Conservation (phyloP, 371 early-diverging fungal genomes). For the Zopfochytrium polystomum region DNA sequence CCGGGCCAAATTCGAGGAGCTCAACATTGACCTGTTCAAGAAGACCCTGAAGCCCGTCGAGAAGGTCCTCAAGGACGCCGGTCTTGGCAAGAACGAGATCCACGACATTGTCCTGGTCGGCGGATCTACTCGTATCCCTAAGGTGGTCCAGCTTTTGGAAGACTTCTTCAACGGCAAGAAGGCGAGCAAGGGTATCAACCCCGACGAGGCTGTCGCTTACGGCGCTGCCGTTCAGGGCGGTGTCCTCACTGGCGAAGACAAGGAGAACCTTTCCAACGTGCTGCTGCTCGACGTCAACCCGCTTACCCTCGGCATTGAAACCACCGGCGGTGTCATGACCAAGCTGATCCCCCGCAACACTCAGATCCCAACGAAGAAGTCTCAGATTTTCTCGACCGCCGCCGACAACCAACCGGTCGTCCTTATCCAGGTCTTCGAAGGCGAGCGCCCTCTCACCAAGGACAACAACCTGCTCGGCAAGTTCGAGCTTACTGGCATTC, state of each 20-base stretch:
- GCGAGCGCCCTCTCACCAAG: slow-evolving; percentile 85
- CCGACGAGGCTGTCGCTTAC: slow-evolving; percentile 97
- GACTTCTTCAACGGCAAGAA: slow-evolving; percentile 86
- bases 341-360: slow-evolving; percentile 81
- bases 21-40: slow-evolving; percentile 58
- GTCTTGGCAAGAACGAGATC: slow-evolving; percentile 66
- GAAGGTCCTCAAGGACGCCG: slow-evolving; percentile 68
- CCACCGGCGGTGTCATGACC: slow-evolving; percentile 77
- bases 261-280: slow-evolving; percentile 66
- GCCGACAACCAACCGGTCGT: slow-evolving; percentile 94
- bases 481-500: slow-evolving; percentile 83
- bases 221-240: slow-evolving; percentile 94
- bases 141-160: slow-evolving; percentile 80
- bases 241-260: slow-evolving; percentile 71
- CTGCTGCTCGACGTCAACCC: slow-evolving; percentile 87
- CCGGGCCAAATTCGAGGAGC: slow-evolving; percentile 60
- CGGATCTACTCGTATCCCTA: slow-evolving; percentile 97
- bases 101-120: slow-evolving; percentile 93
- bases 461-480: slow-evolving; percentile 93
- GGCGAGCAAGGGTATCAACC: slow-evolving; percentile 70
- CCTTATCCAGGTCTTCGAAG: slow-evolving; percentile 89
- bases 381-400: slow-evolving; percentile 91
- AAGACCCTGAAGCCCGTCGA: slow-evolving; percentile 64
- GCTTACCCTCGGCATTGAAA: slow-evolving; percentile 89
- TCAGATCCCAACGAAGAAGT: slow-evolving; percentile 86